These are phyloP conservation scores for Pogostemon cablin DNA, from an alignment of 257 asterid genomes.

Conservation along the genomic window DNA sequence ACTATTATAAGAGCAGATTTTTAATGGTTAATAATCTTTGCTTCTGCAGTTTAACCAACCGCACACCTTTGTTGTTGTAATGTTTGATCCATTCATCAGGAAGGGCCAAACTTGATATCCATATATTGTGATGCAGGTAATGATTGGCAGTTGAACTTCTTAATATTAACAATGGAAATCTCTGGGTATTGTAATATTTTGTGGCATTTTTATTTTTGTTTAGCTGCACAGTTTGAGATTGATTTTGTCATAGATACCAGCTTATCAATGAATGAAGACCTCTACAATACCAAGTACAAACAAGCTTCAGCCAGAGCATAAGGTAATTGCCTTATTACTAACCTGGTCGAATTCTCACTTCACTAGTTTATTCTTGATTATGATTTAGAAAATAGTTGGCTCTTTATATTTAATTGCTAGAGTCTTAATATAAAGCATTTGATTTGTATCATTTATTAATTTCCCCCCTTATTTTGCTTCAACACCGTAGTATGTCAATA, in stretches of 20 bases:
- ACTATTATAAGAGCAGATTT: conserved; percentile 4
- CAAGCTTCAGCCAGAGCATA: conserved; percentile 62
- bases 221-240: conserved; percentile 73
- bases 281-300: conserved; percentile 73
- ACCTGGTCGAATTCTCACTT: conserved; percentile 9
- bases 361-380: background rate
- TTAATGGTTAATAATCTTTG: conserved; percentile 26
- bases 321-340: conserved; percentile 48
- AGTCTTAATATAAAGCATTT: background rate
- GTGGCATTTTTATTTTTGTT: conserved; percentile 1
- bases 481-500: no score
- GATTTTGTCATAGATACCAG: conserved; percentile 65
- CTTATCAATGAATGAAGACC: conserved; percentile 73
- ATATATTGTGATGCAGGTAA: conserved; percentile 95
- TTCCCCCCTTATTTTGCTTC: background rate
- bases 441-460: background rate
- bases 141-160: conserved; percentile 19
- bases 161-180: background rate
- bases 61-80: conserved; percentile 84
- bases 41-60: conserved; percentile 85
- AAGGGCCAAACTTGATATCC: conserved; percentile 97
- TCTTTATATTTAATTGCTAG: conserved; percentile 3
- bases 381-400: background rate
- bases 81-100: conserved; percentile 97
- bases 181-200: conserved; percentile 20